Conservation (phyloP, 345 rosid species). For the Populus euphratica region DNA sequence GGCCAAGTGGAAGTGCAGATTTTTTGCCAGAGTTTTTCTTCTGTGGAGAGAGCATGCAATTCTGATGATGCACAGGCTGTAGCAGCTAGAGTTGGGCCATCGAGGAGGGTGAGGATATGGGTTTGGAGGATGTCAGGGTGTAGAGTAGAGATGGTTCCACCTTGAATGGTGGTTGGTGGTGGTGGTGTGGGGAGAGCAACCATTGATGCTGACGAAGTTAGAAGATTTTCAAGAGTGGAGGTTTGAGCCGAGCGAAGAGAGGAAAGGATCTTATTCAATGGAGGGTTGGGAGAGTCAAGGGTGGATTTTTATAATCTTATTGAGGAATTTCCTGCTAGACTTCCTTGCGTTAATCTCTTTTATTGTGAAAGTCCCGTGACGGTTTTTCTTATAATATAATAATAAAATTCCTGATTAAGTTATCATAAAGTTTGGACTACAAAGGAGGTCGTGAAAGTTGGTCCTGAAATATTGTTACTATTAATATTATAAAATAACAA, state of each 20-base stretch:
- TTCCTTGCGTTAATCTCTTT: neutral
- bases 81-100: conserved; percentile 62
- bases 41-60: conserved; percentile 39
- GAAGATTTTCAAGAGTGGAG: neutral
- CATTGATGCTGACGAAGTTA: neutral
- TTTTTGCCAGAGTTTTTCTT: conserved; percentile 49
- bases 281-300: neutral
- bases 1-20: conserved; percentile 60
- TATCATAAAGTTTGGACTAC: too few species aligned
- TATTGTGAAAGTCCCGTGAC: neutral
- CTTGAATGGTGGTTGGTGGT: neutral
- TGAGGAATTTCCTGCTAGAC: neutral
- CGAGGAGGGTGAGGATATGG: conserved; percentile 64
- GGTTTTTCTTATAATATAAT: neutral
- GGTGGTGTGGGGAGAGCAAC: conserved; percentile 11
- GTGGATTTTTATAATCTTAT: neutral
- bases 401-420: neutral
- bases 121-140: conserved; percentile 53
- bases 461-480: too few species aligned
- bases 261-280: neutral
- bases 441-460: too few species aligned
- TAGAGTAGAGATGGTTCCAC: conserved; percentile 37
- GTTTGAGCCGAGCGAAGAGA: neutral
- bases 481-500: too few species aligned
- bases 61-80: conserved; percentile 46